Percentiles rank a stretch among this genome's conserved stretches.
Conservation (phyloP, 1,284 basidiomycete genomes). For the Tilletia setariae region DNA sequence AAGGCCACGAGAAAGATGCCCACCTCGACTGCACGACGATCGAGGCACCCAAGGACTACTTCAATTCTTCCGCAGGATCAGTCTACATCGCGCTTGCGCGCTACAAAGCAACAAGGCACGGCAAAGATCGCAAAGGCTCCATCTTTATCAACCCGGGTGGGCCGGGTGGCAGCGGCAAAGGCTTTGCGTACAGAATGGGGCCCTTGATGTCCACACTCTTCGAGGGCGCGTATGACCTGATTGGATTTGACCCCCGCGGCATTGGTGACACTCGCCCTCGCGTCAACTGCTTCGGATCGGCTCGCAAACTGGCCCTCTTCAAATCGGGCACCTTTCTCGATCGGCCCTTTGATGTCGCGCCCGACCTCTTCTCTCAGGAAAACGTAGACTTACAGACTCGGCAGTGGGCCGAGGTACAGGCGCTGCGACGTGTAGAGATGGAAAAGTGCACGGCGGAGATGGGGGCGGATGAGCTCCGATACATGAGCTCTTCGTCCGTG, state of each 20-base stretch:
- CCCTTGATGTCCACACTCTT: background rate
- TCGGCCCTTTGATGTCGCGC: constrained; percentile 54
- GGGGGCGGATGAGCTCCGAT: constrained; percentile 56
- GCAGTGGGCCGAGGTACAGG: constrained; percentile 55
- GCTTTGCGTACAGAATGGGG: background rate
- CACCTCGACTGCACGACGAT: background rate
- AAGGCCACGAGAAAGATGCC: background rate
- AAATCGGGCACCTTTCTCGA: constrained; percentile 56
- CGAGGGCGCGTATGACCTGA: constrained; percentile 46
- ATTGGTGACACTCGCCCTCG: constrained; percentile 56
- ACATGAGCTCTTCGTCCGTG: constrained; percentile 59
- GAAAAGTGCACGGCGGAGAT: constrained; percentile 55
- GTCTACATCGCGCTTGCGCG: background rate
- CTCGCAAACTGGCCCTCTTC: constrained; percentile 49
- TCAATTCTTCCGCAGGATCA: background rate
- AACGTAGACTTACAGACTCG: constrained; percentile 48
- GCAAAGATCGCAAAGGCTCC: background rate
- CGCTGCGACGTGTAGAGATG: constrained; percentile 55
- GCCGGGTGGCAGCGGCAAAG: background rate
- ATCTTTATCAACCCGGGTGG: background rate
- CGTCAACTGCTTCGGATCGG: constrained; percentile 55
- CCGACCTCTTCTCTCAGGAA: constrained; percentile 35
- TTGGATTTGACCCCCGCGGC: constrained; percentile 59
- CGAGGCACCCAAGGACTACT: background rate
- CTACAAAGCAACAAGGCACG: background rate